Conservation (phyloP, 169 alveolate species). For the Plasmodium ovale region DNA sequence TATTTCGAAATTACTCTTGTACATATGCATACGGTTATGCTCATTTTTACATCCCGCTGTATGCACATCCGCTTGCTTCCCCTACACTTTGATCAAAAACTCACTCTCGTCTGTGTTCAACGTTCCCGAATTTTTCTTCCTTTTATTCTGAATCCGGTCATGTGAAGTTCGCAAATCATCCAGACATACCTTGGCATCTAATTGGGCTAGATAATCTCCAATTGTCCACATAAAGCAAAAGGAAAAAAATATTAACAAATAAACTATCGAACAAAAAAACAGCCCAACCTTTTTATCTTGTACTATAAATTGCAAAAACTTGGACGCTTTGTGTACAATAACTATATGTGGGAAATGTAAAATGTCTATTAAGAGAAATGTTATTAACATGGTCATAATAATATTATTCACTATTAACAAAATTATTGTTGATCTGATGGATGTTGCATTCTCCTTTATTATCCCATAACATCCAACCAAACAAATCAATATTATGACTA, state of each 20-base stretch:
- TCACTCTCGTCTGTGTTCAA: slow-evolving; percentile 25
- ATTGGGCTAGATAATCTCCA: slow-evolving; percentile 67
- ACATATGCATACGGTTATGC: not conserved
- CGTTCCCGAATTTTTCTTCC: slow-evolving; percentile 1
- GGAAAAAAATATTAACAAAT: slow-evolving; percentile 67
- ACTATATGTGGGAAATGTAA: slow-evolving; percentile 65
- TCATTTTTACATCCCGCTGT: not conserved
- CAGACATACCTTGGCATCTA: slow-evolving; percentile 64
- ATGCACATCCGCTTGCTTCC: not conserved
- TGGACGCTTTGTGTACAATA: slow-evolving; percentile 68
- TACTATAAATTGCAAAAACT: slow-evolving; percentile 48
- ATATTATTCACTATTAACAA: slow-evolving; percentile 73
- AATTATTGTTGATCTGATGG: slow-evolving; percentile 62
- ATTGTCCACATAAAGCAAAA: slow-evolving; percentile 76
- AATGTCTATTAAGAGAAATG: slow-evolving; percentile 60
- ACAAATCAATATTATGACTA: slow-evolving; percentile 49
- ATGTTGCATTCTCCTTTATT: slow-evolving; percentile 52
- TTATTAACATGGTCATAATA: slow-evolving; percentile 73
- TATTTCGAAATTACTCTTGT: too few relatives aligned
- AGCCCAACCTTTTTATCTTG: slow-evolving; percentile 50
- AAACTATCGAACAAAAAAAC: slow-evolving; percentile 40
- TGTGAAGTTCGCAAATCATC: slow-evolving; percentile 59
- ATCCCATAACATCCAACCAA: slow-evolving; percentile 70
- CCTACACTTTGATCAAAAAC: slow-evolving; percentile 39
- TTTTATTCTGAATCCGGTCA: slow-evolving; percentile 43